Percentiles rank a stretch among this genome's conserved stretches.
Evolutionary conservation across 441 rosid genomes (phyloP).

Genomic region (Euphorbia schlechtendalii): DNA sequence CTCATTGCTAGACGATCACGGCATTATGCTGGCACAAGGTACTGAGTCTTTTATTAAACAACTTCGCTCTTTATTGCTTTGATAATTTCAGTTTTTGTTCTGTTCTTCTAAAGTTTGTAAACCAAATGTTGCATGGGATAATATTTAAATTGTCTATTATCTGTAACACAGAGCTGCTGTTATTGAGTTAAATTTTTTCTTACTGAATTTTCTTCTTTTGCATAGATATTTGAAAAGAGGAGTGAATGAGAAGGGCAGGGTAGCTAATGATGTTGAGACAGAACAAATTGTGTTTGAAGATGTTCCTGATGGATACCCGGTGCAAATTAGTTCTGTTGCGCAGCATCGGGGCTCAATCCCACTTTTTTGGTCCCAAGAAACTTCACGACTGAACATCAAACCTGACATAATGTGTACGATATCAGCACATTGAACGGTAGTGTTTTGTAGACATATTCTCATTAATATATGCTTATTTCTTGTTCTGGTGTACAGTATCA

Average conservation of each 20-base stretch:
- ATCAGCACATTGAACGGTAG: not conserved
- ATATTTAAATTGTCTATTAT: not conserved
- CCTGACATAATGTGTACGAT: slow-evolving; percentile 85
- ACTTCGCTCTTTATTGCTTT: not conserved
- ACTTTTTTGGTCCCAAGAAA: slow-evolving; percentile 98
- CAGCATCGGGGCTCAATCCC: slow-evolving; percentile 99
- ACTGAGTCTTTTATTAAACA: slow-evolving; percentile 10
- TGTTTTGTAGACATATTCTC: not conserved
- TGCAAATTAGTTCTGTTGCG: slow-evolving; percentile 82
- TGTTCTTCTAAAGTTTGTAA: no score
- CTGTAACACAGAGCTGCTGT: not conserved
- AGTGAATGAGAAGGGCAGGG: slow-evolving; percentile 90
- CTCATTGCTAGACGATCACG: slow-evolving; percentile 96
- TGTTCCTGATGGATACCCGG: slow-evolving; percentile 59
- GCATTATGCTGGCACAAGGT: slow-evolving; percentile 99
- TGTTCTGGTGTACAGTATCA: slow-evolving; percentile 48
- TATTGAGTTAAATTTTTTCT: not conserved
- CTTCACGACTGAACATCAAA: slow-evolving; percentile 83
- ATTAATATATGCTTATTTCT: slow-evolving; percentile 1
- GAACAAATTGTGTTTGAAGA: slow-evolving; percentile 96
- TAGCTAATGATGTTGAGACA: slow-evolving; percentile 98
- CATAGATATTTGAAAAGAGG: slow-evolving; percentile 92
- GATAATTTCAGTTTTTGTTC: not conserved
- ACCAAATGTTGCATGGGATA: not conserved
- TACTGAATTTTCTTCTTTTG: slow-evolving; percentile 16